phyloP scores from a whole-genome alignment of 352 stramenopile genomes.

The Phytopythium mirpurense region DNA sequence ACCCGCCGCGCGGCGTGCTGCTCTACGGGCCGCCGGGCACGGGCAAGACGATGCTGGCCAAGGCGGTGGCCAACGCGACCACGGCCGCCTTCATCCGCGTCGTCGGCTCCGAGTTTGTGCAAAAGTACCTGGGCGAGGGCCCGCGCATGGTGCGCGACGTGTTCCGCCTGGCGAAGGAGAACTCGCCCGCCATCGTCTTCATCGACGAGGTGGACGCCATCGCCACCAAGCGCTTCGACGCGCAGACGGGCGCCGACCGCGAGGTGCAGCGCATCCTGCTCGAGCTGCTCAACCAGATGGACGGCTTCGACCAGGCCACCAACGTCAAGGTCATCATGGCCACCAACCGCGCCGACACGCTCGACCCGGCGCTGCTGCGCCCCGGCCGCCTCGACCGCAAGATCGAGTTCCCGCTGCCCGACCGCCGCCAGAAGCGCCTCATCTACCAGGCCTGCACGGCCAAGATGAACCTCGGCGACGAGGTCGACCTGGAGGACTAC shows the following conservation, averaged over 20 bases:
- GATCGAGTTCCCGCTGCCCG: constrained; percentile 99
- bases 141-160: constrained; percentile 99
- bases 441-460: constrained; percentile 99
- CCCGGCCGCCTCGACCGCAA: constrained; percentile 98
- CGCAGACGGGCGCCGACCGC: constrained; percentile 95
- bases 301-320: constrained; percentile 99
- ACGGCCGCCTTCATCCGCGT: constrained; percentile 98
- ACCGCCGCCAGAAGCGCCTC: constrained; percentile 99
- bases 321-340: constrained; percentile 99
- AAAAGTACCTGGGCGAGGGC: constrained; percentile 99
- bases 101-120: constrained; percentile 98
- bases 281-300: constrained; percentile 99
- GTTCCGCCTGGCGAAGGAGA: constrained; percentile 99
- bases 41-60: constrained; percentile 99
- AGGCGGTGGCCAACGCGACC: constrained; percentile 99
- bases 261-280: constrained; percentile 98
- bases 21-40: constrained; percentile 96
- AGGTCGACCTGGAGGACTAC: constrained; percentile 99
- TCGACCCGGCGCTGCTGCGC: constrained; percentile 98
- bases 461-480: constrained; percentile 99
- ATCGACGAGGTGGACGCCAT: constrained; percentile 99
- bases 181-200: constrained; percentile 99
- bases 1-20: constrained; percentile 97
- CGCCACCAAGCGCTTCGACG: constrained; percentile 99
- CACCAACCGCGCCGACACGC: constrained; percentile 98